Conservation (phyloP, 1,284 basidiomycete genomes). For the Marasmius fiardii region DNA sequence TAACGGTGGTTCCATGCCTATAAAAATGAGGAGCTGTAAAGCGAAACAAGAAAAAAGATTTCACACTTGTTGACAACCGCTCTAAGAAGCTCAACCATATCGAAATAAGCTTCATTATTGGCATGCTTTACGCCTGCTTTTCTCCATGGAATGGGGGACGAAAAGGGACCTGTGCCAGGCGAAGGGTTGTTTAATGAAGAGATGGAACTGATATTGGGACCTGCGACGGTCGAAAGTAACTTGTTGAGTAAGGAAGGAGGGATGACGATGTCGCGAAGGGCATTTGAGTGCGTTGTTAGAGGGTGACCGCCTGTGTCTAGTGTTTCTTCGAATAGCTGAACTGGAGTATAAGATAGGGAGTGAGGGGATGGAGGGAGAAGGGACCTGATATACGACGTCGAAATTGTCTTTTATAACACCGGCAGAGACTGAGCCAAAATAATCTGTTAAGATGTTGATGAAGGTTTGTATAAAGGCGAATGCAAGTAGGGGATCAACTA, state of each 20-base stretch:
- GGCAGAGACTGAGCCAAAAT: constrained; percentile 70
- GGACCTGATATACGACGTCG: constrained; percentile 91
- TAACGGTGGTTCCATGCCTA: constrained; percentile 75
- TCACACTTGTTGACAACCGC: constrained; percentile 79
- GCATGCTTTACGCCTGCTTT: constrained; percentile 82
- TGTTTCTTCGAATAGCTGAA: constrained; percentile 90
- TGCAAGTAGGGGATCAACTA: constrained; percentile 87
- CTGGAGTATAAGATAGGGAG: not conserved
- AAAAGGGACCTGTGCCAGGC: constrained; percentile 66
- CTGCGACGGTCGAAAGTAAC: constrained; percentile 55
- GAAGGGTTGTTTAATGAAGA: constrained; percentile 38
- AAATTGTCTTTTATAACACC: constrained; percentile 89
- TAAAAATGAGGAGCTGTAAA: too few relatives aligned
- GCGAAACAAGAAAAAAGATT: constrained; percentile 25
- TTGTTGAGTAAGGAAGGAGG: constrained; percentile 85
- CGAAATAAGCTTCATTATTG: constrained; percentile 94
- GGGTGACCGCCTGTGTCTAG: constrained; percentile 91
- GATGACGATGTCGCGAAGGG: constrained; percentile 88
- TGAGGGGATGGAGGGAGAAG: not conserved
- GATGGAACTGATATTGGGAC: constrained; percentile 44
- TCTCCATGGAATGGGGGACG: constrained; percentile 94
- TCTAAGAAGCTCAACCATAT: constrained; percentile 82
- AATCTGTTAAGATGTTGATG: constrained; percentile 80
- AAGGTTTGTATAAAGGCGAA: constrained; percentile 89
- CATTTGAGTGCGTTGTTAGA: constrained; percentile 90